Evolutionary conservation across 306 rosid genomes (phyloP), one percentile per base, ranked within the genome.

Genomic region (Abrus pulchellus): DNA sequence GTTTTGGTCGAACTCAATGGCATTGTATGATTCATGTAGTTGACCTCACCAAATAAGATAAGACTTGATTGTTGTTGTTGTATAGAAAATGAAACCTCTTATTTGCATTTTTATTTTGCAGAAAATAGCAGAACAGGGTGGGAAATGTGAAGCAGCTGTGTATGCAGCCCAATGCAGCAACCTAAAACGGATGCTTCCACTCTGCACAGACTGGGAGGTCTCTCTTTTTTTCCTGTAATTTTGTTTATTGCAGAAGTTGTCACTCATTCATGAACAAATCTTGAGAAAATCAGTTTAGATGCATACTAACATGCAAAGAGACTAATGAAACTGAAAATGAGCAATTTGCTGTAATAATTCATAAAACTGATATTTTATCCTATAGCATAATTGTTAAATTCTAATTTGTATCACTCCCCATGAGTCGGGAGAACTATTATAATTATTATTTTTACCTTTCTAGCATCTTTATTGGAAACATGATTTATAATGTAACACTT

Each of bases 171-270:
- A 90, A 71, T 93, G 98, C 82, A 87, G 99, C 88, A 93, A 95
- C 84, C 84, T 95, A 80, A 91, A 82, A 76, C 87, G 90, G 82
- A 89, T 92, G 92, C 99, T 95, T 86, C 98, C 99, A 13, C 86
- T 93, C 80, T 95, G 99, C 89, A 87, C 88, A 0, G 94, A 93
- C 80, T 95, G 99, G 98, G 99, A 95, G 99, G 99, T 94, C 76
- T 60, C 54, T 55, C 72, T 77, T 72, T 56, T 44, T 82, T 55
- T 7, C 13, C 8, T n/a, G 7, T 7, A 30, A 72, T 28, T 80
- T 41, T 47, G 13, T 62, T 29, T 33, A 54, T 67, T 64, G 56
- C 20, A 30, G 5, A 63, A 9, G 3, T 9, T 82, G 13, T 63
- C 55, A 5, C 49, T 45, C 30, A 14, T 75, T 69, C 41, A 54